Percentiles rank a stretch among this genome's conserved stretches.
phyloP scores from a whole-genome alignment of 1,139 yeast genomes.

The Candida dubliniensis region DNA sequence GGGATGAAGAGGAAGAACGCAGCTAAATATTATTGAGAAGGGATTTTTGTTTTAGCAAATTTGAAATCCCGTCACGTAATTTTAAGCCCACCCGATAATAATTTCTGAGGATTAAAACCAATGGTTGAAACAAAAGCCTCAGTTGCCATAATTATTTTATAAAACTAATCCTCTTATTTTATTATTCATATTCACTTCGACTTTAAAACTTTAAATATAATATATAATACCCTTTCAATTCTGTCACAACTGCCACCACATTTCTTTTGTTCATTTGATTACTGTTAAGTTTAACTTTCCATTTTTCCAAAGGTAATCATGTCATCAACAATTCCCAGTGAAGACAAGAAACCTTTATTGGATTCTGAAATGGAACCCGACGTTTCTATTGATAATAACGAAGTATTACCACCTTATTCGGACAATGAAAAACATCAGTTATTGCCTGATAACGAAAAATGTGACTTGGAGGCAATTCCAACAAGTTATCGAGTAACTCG shows the following conservation, averaged over 20 bases:
- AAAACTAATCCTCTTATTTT: no score
- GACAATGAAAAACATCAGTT: conserved; percentile 3
- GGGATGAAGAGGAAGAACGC: no score
- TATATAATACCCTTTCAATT: neutral
- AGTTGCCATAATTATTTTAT: no score
- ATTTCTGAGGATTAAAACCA: no score
- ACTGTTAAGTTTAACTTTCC: neutral
- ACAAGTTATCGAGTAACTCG: neutral
- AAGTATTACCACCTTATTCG: conserved; percentile 3
- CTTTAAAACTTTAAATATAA: neutral
- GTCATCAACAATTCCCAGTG: conserved; percentile 1
- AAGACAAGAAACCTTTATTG: conserved; percentile 1
- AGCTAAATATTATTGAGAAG: no score
- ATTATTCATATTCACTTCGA: no score
- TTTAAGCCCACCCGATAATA: no score
- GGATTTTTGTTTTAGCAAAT: no score
- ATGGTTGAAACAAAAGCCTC: no score
- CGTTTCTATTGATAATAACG: neutral
- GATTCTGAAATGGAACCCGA: neutral
- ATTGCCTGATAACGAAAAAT: neutral
- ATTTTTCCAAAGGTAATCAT: neutral
- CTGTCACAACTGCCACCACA: neutral
- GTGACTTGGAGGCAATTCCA: neutral
- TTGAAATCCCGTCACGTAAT: no score
- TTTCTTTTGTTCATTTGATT: neutral